These are phyloP conservation scores for Incumbomyces lentus DNA, from an alignment of 2,329 filamentous ascomycete genomes.

Conservation along the genomic window DNA sequence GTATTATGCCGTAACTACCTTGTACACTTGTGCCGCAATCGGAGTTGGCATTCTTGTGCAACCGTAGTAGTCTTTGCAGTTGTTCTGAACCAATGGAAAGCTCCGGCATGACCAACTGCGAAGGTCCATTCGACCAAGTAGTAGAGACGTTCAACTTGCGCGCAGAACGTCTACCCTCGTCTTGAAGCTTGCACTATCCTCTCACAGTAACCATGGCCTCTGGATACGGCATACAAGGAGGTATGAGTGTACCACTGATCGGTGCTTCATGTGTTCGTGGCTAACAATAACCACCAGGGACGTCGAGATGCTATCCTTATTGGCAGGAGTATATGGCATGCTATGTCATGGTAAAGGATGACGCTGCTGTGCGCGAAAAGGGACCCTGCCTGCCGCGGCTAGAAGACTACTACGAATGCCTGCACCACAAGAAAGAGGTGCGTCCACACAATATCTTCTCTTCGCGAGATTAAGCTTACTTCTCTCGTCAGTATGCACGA, in stretches of 20 bases:
- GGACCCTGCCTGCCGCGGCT: constrained; percentile 75
- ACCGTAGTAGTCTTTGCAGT: too few relatives aligned
- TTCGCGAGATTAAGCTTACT: constrained; percentile 2
- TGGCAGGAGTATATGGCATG: constrained; percentile 98
- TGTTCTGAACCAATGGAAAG: not conserved
- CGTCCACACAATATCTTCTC: constrained; percentile 22
- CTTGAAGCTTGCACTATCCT: not conserved
- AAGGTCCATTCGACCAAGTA: too few relatives aligned
- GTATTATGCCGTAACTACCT: too few relatives aligned
- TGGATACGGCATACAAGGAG: constrained; percentile 45
- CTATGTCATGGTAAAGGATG: constrained; percentile 85
- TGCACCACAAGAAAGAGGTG: constrained; percentile 99
- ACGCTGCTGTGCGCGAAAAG: constrained; percentile 69
- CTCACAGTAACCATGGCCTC: constrained; percentile 35
- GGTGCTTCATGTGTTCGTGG: not conserved
- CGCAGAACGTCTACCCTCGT: too few relatives aligned
- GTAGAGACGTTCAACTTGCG: too few relatives aligned
- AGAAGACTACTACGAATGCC: constrained; percentile 97
- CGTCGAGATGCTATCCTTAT: constrained; percentile 89
- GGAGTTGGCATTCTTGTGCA: too few relatives aligned
- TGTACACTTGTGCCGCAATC: too few relatives aligned
- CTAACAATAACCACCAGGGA: constrained; percentile 36
- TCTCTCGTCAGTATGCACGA: constrained; percentile 56
- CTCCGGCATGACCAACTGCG: not conserved
- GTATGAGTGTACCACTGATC: constrained; percentile 22